Conservation (phyloP, 2,329 filamentous ascomycete genomes). For the Rugonectria rugulosa region DNA sequence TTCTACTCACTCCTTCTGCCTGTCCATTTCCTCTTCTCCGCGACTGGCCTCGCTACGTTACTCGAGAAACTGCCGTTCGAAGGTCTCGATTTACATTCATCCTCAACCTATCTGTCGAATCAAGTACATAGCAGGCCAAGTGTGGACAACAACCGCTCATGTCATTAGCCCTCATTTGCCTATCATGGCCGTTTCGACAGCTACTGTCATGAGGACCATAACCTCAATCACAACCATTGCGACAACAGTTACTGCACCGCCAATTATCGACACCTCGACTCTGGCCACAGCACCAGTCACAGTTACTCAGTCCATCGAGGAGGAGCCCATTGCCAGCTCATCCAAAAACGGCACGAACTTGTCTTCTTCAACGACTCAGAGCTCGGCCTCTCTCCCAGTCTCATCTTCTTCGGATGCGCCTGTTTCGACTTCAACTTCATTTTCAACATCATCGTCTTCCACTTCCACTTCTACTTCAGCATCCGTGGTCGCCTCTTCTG, state of each 20-base stretch:
- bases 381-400: neutral
- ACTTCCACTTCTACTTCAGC: slow-evolving; percentile 15
- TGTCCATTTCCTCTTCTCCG: slow-evolving; percentile 23
- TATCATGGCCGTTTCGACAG: slow-evolving; percentile 20
- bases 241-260: slow-evolving; percentile 7
- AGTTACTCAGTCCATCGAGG: neutral
- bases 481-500: slow-evolving; percentile 14
- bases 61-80: slow-evolving; percentile 35
- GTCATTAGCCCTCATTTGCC: slow-evolving; percentile 2
- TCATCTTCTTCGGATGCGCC: slow-evolving; percentile 7
- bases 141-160: slow-evolving; percentile 5
- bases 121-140: neutral
- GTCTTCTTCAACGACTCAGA: slow-evolving; percentile 6
- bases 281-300: neutral
- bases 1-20: slow-evolving; percentile 17
- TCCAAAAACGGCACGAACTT: slow-evolving; percentile 11
- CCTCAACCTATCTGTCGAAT: slow-evolving; percentile 52
- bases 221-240: slow-evolving; percentile 16
- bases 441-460: slow-evolving; percentile 11
- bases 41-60: slow-evolving; percentile 47
- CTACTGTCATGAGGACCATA: slow-evolving; percentile 21
- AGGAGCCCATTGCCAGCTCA: neutral
- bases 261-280: slow-evolving; percentile 2
- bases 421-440: slow-evolving; percentile 12
- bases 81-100: slow-evolving; percentile 54